Evolutionary conservation across 805 yeast species (phyloP).

Genomic region (Yamadazyma olivae): DNA sequence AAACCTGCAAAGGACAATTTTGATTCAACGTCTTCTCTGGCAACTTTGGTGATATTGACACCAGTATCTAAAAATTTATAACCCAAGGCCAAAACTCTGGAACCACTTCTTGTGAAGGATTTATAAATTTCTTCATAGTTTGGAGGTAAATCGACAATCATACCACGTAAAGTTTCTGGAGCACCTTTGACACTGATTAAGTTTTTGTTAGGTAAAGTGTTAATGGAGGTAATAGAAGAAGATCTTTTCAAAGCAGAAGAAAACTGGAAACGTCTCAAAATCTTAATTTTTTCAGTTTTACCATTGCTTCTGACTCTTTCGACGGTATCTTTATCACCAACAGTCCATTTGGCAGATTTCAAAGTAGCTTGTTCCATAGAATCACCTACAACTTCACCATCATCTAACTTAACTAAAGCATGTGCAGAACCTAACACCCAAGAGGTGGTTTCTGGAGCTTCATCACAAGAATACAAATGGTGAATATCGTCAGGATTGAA

Average conservation of each 20-base stretch:
- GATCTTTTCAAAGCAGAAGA: slow-evolving; percentile 95
- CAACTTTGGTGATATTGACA: slow-evolving; percentile 50
- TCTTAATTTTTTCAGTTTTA: slow-evolving; percentile 52
- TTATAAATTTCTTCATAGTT: slow-evolving; percentile 83
- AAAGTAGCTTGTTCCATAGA: slow-evolving; percentile 98
- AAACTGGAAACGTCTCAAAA: slow-evolving; percentile 93
- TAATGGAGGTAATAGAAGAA: slow-evolving; percentile 68
- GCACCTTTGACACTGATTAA: slow-evolving; percentile 95
- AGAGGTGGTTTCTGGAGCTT: slow-evolving; percentile 68
- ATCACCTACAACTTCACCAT: slow-evolving; percentile 97
- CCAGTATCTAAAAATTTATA: slow-evolving; percentile 64
- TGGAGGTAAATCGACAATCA: slow-evolving; percentile 69
- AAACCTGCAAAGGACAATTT: slow-evolving; percentile 83
- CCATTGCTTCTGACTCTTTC: slow-evolving; percentile 35
- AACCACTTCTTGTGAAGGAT: slow-evolving; percentile 90
- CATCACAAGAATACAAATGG: slow-evolving; percentile 51
- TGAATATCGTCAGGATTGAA: slow-evolving; percentile 51
- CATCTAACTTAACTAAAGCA: slow-evolving; percentile 90
- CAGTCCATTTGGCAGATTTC: slow-evolving; percentile 80
- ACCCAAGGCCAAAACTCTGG: slow-evolving; percentile 94
- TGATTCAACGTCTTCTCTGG: slow-evolving; percentile 75
- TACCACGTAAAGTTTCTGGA: slow-evolving; percentile 86
- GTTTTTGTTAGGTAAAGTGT: slow-evolving; percentile 45
- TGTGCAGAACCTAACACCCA: slow-evolving; percentile 91
- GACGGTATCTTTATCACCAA: slow-evolving; percentile 72